A percentile compares a stretch with the other conserved stretches of the same genome.
Conservation (phyloP, 495 filamentous ascomycete genomes). For the Tuber brumale region DNA sequence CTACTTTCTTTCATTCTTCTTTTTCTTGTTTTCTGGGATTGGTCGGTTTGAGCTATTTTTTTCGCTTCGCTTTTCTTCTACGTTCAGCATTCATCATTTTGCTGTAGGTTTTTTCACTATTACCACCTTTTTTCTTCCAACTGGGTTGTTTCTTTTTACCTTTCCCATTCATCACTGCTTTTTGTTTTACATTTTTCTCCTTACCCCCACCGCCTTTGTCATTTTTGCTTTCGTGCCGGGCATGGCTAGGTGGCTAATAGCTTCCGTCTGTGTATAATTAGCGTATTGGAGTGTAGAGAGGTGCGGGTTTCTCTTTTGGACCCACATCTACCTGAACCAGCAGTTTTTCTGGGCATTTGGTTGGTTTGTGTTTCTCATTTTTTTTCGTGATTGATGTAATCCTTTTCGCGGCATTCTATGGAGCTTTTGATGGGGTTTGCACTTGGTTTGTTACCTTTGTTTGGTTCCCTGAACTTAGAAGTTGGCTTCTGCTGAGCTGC, state of each 20-base stretch:
- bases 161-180: background rate
- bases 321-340: background rate
- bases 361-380: background rate
- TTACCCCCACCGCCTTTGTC: constrained; percentile 15
- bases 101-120: constrained; percentile 11
- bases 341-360: constrained; percentile 4
- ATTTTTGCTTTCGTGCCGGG: constrained; percentile 20
- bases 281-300: constrained; percentile 24
- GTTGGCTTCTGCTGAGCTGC: background rate
- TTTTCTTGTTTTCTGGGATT: constrained; percentile 23
- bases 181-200: constrained; percentile 26
- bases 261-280: constrained; percentile 22
- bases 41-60: constrained; percentile 25
- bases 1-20: constrained; percentile 9
- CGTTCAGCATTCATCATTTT: constrained; percentile 29
- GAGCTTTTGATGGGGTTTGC: background rate
- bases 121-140: constrained; percentile 20
- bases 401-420: background rate
- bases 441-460: background rate
- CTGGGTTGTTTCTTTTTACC: constrained; percentile 22
- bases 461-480: background rate
- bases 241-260: constrained; percentile 15
- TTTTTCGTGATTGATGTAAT: background rate
- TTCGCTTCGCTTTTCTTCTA: constrained; percentile 18
- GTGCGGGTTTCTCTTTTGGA: background rate